Evolutionary conservation across 805 yeast species (phyloP), one percentile per base, ranked within the genome.

Genomic region (Huiozyma naganishii): DNA sequence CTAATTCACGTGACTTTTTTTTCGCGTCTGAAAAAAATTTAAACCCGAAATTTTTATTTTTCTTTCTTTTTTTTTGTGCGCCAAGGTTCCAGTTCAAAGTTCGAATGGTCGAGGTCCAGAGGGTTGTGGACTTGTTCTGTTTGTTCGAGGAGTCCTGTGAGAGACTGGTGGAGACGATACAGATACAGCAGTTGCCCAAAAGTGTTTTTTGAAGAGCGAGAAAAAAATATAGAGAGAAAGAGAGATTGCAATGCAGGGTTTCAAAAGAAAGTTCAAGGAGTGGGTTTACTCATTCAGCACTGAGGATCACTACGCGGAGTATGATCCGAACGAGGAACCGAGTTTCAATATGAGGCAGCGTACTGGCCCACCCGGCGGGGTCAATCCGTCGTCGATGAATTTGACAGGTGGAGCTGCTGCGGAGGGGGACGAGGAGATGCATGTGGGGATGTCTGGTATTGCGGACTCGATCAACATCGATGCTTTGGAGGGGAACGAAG

Each of bases 291-390:
- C 83, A 9, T 64, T 80, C 47, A 76, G 78, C 40, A 78, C 87
- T 6, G 73, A 71, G 42, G 88, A 81, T 52, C 77, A 82, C 51
- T 81, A 81, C 52, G 80, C 88, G 1, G 87, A 79, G 50, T 80
- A 70, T 54, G 74, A 77, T 51, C 67, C 76, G 11, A 62, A 72
- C 36, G 70, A 68, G 32, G 54, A 58, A 0, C 51, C 54, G 5
- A 47, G 48, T 30, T 67, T 57, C 34, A 55, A 57, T 35, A 57
- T 57, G 61, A 55, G 55, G 10, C 43, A 48, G 7, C 52, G 61
- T 41, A 48, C 48, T 7, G 49, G 47, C 9, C 48, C 48, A 29
- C 29, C 12, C 6, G 33, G 27, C 12, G 36, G 41, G 29, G 52
- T 44, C 1, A 48, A 47, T 29, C 48, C 53, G 9, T 54, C 58